Percentiles rank a stretch among this genome's conserved stretches.
phyloP scores from a whole-genome alignment of 2,329 filamentous ascomycete species.

The Hymenoscyphus scutula region DNA sequence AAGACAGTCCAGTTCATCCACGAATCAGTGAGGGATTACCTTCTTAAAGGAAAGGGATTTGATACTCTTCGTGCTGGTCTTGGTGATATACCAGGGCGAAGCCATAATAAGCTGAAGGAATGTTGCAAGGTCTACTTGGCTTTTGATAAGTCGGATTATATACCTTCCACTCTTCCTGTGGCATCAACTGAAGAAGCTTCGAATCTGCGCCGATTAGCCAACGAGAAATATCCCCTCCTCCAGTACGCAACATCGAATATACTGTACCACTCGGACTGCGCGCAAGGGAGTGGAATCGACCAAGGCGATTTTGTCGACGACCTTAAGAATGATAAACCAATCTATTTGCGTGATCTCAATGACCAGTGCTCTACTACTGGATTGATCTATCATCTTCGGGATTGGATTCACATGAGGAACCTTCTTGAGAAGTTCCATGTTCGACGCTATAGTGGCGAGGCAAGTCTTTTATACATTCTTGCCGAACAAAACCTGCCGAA shows the following conservation, averaged over 20 bases:
- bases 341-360: too few species aligned
- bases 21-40: constrained; percentile 42
- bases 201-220: constrained; percentile 27
- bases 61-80: constrained; percentile 27
- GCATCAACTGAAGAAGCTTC: constrained; percentile 15
- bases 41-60: constrained; percentile 28
- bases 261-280: constrained; percentile 42
- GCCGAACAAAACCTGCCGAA: constrained; percentile 34
- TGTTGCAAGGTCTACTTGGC: constrained; percentile 28
- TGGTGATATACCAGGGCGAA: constrained; percentile 28
- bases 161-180: neutral
- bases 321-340: too few species aligned
- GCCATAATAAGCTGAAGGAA: constrained; percentile 28
- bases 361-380: too few species aligned
- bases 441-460: constrained; percentile 29
- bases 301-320: constrained; percentile 38
- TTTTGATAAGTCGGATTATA: constrained; percentile 8
- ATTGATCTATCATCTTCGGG: neutral
- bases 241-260: constrained; percentile 44
- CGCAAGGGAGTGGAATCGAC: constrained; percentile 33
- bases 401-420: constrained; percentile 37
- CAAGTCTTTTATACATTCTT: constrained; percentile 39
- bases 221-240: constrained; percentile 43
- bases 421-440: constrained; percentile 31
- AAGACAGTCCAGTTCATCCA: constrained; percentile 42